Conservation (phyloP, 2,329 filamentous ascomycete species). For the Nemania abortiva region DNA sequence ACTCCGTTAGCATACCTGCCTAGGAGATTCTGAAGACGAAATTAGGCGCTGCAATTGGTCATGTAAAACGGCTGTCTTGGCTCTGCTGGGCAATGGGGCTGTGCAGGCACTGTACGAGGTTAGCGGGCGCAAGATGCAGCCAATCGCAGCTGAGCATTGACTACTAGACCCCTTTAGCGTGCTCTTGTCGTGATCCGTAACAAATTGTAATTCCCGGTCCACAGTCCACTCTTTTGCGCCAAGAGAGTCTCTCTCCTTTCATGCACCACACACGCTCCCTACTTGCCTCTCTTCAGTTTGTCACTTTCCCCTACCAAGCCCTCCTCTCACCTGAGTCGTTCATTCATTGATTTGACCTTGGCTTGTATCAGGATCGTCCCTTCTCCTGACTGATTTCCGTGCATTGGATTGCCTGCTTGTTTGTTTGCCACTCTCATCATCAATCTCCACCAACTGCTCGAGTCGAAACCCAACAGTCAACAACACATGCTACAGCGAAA, state of each 20-base stretch:
- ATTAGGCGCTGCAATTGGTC: not conserved
- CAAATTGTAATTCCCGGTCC: constrained; percentile 26
- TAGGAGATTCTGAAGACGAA: not conserved
- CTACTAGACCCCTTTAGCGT: constrained; percentile 25
- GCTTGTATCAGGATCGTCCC: constrained; percentile 11
- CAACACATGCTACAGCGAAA: not conserved
- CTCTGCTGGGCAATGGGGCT: constrained; percentile 35
- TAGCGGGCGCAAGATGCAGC: constrained; percentile 15
- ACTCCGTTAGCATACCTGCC: not conserved
- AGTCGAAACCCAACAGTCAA: not conserved
- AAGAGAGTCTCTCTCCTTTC: constrained; percentile 20
- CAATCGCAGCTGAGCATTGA: constrained; percentile 19
- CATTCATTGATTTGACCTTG: constrained; percentile 30
- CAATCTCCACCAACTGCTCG: constrained; percentile 1
- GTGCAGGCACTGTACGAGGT: constrained; percentile 25
- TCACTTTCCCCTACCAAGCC: constrained; percentile 16
- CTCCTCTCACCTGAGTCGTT: constrained; percentile 37
- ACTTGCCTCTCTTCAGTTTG: constrained; percentile 11
- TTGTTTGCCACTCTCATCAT: constrained; percentile 12
- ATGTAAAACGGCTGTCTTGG: constrained; percentile 2
- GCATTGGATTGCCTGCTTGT: not conserved
- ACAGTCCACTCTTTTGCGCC: not conserved
- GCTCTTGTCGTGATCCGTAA: constrained; percentile 16
- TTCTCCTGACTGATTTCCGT: constrained; percentile 5
- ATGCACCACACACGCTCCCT: not conserved